Evolutionary conservation across 768 basidiomycete species (phyloP).

Genomic region (Russula griseocarnosa): DNA sequence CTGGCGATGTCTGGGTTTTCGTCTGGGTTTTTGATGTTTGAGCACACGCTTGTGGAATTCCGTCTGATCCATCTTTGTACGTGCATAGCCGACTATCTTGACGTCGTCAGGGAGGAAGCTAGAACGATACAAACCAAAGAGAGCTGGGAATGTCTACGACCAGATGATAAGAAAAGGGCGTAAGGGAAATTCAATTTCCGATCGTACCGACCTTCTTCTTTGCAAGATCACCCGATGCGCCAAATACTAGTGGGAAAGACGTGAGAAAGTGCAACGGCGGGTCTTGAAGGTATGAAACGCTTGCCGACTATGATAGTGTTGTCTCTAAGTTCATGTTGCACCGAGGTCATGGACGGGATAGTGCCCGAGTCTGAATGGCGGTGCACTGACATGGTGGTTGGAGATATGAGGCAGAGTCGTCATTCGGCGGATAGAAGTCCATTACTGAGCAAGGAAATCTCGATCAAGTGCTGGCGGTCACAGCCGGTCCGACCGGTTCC

Average conservation of each 20-base stretch:
- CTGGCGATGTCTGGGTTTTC: conserved; percentile 54
- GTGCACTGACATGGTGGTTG: conserved; percentile 6
- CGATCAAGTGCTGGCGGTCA: not conserved
- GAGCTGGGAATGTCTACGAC: conserved; percentile 84
- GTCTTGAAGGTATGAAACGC: conserved; percentile 33
- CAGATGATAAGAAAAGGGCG: conserved; percentile 10
- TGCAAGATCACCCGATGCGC: conserved; percentile 95
- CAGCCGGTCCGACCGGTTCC: conserved; percentile 1
- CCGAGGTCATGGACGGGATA: conserved; percentile 83
- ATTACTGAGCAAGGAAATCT: not conserved
- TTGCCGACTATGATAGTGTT: conserved; percentile 87
- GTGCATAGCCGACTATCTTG: conserved; percentile 93
- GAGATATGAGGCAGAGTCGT: not conserved
- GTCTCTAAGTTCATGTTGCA: conserved; percentile 66
- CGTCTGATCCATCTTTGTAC: conserved; percentile 85
- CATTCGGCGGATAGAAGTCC: not conserved
- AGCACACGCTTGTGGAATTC: conserved; percentile 82
- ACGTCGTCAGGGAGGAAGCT: conserved; percentile 77
- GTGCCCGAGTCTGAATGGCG: conserved; percentile 59
- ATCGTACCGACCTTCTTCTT: conserved; percentile 82
- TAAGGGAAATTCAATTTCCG: not conserved
- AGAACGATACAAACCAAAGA: conserved; percentile 83
- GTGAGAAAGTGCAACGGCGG: not conserved
- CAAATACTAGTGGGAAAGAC: conserved; percentile 58
- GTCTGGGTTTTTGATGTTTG: conserved; percentile 77